Conservation (phyloP, 1,284 basidiomycete genomes). For the Vanrija sp. region DNA sequence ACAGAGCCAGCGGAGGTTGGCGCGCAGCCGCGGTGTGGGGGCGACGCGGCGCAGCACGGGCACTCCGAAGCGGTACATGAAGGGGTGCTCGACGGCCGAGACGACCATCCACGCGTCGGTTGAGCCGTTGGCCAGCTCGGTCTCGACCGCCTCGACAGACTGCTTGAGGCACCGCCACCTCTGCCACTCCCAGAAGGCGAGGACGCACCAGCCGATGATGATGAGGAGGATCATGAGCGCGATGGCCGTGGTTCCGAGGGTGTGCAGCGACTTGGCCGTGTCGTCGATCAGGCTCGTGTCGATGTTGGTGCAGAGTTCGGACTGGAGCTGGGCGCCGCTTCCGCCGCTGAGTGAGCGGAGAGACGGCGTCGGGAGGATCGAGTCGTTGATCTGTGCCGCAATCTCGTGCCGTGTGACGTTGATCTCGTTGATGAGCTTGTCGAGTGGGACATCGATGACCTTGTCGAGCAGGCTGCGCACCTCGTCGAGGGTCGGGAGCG, state of each 20-base stretch:
- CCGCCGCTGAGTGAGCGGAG: slow-evolving; percentile 26
- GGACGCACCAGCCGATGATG: slow-evolving; percentile 38
- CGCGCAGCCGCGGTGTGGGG: slow-evolving; percentile 21
- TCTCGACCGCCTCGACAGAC: slow-evolving; percentile 35
- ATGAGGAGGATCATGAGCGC: slow-evolving; percentile 57
- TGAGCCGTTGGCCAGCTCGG: slow-evolving; percentile 20
- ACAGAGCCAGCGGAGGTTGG: slow-evolving; percentile 48
- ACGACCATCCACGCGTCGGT: slow-evolving; percentile 40
- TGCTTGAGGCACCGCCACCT: slow-evolving; percentile 37
- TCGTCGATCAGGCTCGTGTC: slow-evolving; percentile 81
- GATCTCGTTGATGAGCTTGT: slow-evolving; percentile 76
- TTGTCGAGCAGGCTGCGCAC: slow-evolving; percentile 67
- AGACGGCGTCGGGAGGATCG: slow-evolving; percentile 65
- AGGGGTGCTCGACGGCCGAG: slow-evolving; percentile 44
- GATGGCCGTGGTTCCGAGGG: slow-evolving; percentile 70
- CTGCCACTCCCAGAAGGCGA: slow-evolving; percentile 48
- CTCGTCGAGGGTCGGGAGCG: slow-evolving; percentile 73
- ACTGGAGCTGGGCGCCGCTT: slow-evolving; percentile 20
- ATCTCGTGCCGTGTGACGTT: slow-evolving; percentile 71
- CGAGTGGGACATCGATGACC: slow-evolving; percentile 77
- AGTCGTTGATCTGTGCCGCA: slow-evolving; percentile 61
- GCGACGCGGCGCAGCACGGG: slow-evolving; percentile 24
- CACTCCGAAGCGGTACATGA: slow-evolving; percentile 38
- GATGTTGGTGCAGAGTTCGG: slow-evolving; percentile 62
- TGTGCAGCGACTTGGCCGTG: slow-evolving; percentile 68